phyloP scores from a whole-genome alignment of 192 early-diverging fungal species.

The Linnemannia hyalina region DNA sequence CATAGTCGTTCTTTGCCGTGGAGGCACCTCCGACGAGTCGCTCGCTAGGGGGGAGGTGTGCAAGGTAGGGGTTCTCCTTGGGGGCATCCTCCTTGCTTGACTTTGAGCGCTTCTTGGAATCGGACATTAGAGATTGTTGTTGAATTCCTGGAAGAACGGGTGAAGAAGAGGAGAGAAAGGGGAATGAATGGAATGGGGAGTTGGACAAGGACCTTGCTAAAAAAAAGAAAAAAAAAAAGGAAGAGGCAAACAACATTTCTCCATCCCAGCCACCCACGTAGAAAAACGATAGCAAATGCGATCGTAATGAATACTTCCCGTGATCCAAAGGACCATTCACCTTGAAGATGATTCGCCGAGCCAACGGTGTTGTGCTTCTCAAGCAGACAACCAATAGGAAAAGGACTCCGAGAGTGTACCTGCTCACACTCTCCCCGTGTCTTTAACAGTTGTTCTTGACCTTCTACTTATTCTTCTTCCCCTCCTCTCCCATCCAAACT shows the following conservation, averaged over 20 bases:
- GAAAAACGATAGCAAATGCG: neutral
- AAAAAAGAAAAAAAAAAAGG: conserved; percentile 2
- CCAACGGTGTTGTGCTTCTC: neutral
- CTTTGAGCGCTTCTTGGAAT: conserved; percentile 51
- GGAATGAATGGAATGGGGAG: neutral
- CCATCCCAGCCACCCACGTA: neutral
- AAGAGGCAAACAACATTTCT: conserved; percentile 2
- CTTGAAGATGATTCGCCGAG: neutral
- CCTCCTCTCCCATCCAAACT: neutral
- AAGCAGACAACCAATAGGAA: neutral
- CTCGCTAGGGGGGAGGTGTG: conserved; percentile 58
- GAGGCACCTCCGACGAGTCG: conserved; percentile 29
- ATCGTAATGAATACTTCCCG: neutral
- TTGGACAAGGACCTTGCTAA: neutral
- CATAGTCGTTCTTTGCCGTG: conserved; percentile 18
- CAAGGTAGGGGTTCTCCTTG: conserved; percentile 69
- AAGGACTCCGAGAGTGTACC: neutral
- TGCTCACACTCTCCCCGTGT: neutral
- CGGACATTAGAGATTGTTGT: conserved; percentile 26
- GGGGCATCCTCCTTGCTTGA: conserved; percentile 32
- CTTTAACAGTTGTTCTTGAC: neutral
- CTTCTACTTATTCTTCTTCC: neutral
- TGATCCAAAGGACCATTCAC: neutral
- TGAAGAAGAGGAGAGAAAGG: neutral
- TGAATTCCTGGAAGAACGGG: neutral